Evolutionary conservation across 441 rosid species (phyloP).

Genomic region (Biscutella auriculata): DNA sequence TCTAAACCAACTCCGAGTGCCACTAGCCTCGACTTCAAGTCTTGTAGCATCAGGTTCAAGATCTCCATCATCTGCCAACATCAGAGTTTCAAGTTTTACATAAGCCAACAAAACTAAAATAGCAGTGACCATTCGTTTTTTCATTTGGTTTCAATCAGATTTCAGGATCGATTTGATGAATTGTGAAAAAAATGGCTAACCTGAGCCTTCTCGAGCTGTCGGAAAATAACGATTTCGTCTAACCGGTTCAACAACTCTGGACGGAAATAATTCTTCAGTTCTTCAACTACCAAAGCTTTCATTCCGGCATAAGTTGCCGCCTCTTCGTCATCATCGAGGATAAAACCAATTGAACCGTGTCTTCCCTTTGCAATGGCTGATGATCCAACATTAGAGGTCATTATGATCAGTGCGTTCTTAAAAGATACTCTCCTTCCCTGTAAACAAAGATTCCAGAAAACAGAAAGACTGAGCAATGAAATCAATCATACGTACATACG

Average conservation of each 20-base stretch:
- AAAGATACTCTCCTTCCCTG: conserved; percentile 77
- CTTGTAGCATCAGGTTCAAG: conserved; percentile 71
- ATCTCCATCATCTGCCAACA: conserved; percentile 71
- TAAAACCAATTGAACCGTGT: conserved; percentile 50
- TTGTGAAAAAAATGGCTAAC: conserved; percentile 42
- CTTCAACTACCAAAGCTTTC: conserved; percentile 55
- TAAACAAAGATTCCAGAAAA: conserved; percentile 5
- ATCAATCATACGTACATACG: background rate
- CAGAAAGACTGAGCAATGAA: conserved; percentile 6
- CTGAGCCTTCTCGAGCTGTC: conserved; percentile 68
- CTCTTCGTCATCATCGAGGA: conserved; percentile 40
- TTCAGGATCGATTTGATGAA: too few species aligned
- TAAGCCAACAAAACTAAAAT: background rate
- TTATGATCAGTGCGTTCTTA: conserved; percentile 58
- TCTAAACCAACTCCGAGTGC: conserved; percentile 77
- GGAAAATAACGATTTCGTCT: conserved; percentile 63
- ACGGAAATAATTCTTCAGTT: conserved; percentile 59
- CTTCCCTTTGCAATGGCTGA: conserved; percentile 58
- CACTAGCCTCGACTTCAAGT: conserved; percentile 63
- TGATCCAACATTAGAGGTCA: conserved; percentile 73
- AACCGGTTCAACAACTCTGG: conserved; percentile 70
- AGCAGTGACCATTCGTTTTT: background rate
- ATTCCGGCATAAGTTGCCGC: conserved; percentile 44
- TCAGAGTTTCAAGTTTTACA: background rate
- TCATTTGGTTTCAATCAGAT: too few species aligned